A percentile compares a stretch with the other conserved stretches of the same genome.
phyloP scores from a whole-genome alignment of 495 filamentous ascomycete genomes.

The Trichoderma parareesei region DNA sequence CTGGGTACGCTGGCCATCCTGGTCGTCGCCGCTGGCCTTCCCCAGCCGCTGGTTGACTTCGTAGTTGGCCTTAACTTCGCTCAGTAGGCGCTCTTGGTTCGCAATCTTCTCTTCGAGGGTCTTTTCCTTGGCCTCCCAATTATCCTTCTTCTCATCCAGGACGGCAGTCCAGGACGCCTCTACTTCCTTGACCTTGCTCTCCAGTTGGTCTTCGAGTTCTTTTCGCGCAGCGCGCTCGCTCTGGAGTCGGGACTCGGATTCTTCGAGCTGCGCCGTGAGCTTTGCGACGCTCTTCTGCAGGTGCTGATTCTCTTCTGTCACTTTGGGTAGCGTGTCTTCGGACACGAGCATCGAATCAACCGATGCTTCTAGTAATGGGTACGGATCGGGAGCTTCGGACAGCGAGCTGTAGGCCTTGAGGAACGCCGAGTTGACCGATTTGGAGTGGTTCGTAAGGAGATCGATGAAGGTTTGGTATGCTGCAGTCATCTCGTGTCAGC shows the following conservation, averaged over 20 bases:
- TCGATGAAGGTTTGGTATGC: slow-evolving; percentile 98
- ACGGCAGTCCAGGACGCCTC: slow-evolving; percentile 88
- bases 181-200: slow-evolving; percentile 72
- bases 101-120: slow-evolving; percentile 87
- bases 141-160: slow-evolving; percentile 88
- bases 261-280: slow-evolving; percentile 88
- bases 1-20: slow-evolving; percentile 41
- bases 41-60: slow-evolving; percentile 90
- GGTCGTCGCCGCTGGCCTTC: slow-evolving; percentile 54
- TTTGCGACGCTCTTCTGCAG: slow-evolving; percentile 69
- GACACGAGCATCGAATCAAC: slow-evolving; percentile 86
- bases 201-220: slow-evolving; percentile 66
- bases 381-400: slow-evolving; percentile 93
- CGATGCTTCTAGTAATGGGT: slow-evolving; percentile 90
- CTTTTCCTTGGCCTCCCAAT: slow-evolving; percentile 93
- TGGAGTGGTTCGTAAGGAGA: slow-evolving; percentile 86
- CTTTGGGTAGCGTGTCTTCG: slow-evolving; percentile 81
- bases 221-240: slow-evolving; percentile 63
- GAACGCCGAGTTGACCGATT: slow-evolving; percentile 84
- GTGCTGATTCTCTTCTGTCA: slow-evolving; percentile 79
- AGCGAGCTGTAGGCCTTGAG: slow-evolving; percentile 85
- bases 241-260: slow-evolving; percentile 67
- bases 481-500: slow-evolving; percentile 21
- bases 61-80: slow-evolving; percentile 92
- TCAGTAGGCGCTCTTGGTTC: slow-evolving; percentile 84